Evolutionary conservation across 2,329 filamentous ascomycete genomes (phyloP), one percentile per base, ranked within the genome.

Genomic region (Cladorrhinum sp.): DNA sequence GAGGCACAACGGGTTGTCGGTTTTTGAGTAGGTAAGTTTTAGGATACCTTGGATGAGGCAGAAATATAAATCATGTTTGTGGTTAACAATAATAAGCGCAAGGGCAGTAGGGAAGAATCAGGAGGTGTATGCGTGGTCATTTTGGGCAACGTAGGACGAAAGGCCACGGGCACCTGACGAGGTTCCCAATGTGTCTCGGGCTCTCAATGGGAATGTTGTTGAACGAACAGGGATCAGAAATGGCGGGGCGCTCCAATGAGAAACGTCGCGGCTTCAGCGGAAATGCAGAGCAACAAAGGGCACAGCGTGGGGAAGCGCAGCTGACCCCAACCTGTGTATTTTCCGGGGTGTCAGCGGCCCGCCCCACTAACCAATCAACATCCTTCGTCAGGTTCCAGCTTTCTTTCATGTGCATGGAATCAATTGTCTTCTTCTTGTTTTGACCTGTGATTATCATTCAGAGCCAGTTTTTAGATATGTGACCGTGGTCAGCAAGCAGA

Each of bases 251-350:
- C 12, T 24, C 14, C 24, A 28, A 24, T 51, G 49, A 28, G 26
- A 36, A 16, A 36, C 33, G 33, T 36, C 7, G 33, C 49, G 49
- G 21, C 21, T 51, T 57, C 54, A 57, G 24, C 54, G 54, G 18
- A 39, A 18, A 36, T 56, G 54, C n/a, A 48, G 30, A 26, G 16
- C 16, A 49, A 57, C 36, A 49, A 57, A 57, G 54, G 26, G 26
- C 20, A 30, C 30, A 49, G 39, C 54, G 54, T 57, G 54, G 54
- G 54, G 54, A 33, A 26, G 33, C 24, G 23, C 54, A 48, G 54
- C 54, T 57, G 54, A 57, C 54, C 54, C 54, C 54, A 20, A 9
- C 26, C 39, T 46, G 42, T 18, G 5, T 46, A 18, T 21, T 26
- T 20, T 18, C 23, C n/a, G 54, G 54, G 39, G 23, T n/a, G n/a